Percentiles rank a stretch among this genome's conserved stretches.
Evolutionary conservation across 768 basidiomycete genomes (phyloP).

Genomic region (Termitomyces titanicus): DNA sequence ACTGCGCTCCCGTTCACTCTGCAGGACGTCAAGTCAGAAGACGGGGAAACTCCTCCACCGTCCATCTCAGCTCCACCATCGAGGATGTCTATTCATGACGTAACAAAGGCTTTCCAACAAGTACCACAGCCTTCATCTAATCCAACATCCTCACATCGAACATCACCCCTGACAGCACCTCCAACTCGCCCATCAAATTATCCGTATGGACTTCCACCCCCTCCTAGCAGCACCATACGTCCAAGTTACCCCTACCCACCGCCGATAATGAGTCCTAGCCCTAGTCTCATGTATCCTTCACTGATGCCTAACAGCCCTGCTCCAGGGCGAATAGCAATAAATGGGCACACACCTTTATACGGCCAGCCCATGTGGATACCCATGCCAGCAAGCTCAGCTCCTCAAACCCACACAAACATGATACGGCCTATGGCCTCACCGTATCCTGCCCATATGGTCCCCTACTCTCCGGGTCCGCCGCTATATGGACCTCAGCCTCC

Average conservation of each 20-base stretch:
- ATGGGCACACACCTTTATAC: conserved; percentile 60
- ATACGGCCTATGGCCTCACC: conserved; percentile 60
- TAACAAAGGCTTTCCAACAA: conserved; percentile 84
- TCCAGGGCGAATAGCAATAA: conserved; percentile 56
- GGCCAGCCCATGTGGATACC: conserved; percentile 67
- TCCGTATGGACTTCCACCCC: conserved; percentile 38
- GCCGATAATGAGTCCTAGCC: conserved; percentile 68
- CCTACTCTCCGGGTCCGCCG: conserved; percentile 53
- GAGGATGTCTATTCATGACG: conserved; percentile 78
- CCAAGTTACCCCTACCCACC: conserved; percentile 62
- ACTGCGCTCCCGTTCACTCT: conserved; percentile 75
- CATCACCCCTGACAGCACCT: conserved; percentile 47
- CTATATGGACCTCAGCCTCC: conserved; percentile 49
- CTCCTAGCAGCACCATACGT: conserved; percentile 49
- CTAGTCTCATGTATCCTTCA: conserved; percentile 62
- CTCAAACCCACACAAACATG: conserved; percentile 46
- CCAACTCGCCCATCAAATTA: conserved; percentile 41
- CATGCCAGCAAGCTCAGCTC: conserved; percentile 38
- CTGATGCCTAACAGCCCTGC: conserved; percentile 61
- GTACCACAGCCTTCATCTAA: conserved; percentile 63
- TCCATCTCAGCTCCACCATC: conserved; percentile 53
- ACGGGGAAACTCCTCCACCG: conserved; percentile 77
- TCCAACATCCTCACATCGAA: conserved; percentile 38
- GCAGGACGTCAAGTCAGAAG: conserved; percentile 85
- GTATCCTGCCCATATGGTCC: conserved; percentile 61